Base-by-base conservation (phyloP, 140 eudicot species). In the Anethum foeniculum region DNA sequence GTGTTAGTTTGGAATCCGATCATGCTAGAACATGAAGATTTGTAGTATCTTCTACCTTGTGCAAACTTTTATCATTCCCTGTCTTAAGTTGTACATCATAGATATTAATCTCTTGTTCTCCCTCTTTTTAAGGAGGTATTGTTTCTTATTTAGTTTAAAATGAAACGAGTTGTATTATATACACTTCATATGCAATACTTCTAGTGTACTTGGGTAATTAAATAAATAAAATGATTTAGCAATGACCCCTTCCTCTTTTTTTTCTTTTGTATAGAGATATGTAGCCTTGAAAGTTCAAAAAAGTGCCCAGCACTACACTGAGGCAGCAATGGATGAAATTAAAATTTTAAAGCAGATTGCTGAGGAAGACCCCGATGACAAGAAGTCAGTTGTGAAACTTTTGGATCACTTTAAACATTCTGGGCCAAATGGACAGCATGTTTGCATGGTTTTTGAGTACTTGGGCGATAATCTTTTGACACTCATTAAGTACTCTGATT, bases 291-390 rank as follows among this genome's bases (percentile, higher is more conserved):
- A 95, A 87, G 89, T 95, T 56, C 99, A 95, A 80, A 95, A 95
- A 87, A 95, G 99, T 82, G 98, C 99, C 23, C 96, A 88, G 72
- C 98, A 93, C 78, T 93, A 92, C 86, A 89, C 98, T 0, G 97
- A 95, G 77, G 99, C 99, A 5, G 99, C 99, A 71, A 89, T 93
- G 96, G 98, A 93, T 44, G 99, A 95, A 67, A 93, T 95, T 64
- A 90, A 93, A 18, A 95, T 95, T 23, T 85, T 95, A 77, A 88
- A 92, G 83, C 92, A 90, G 88, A 87, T 90, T 69, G 93, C 96
- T 28, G 98, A 92, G 38, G 98, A 97, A 23, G 99, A 95, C 78
- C 97, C 93, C 7, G 96, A 91, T 56, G 98, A 91, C 79, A 83
- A 88, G 76, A 93, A 88, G 79, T 81, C 88, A 81, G 99, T 95